phyloP scores from a whole-genome alignment of 805 yeast genomes.

The Spathaspora girioi region DNA sequence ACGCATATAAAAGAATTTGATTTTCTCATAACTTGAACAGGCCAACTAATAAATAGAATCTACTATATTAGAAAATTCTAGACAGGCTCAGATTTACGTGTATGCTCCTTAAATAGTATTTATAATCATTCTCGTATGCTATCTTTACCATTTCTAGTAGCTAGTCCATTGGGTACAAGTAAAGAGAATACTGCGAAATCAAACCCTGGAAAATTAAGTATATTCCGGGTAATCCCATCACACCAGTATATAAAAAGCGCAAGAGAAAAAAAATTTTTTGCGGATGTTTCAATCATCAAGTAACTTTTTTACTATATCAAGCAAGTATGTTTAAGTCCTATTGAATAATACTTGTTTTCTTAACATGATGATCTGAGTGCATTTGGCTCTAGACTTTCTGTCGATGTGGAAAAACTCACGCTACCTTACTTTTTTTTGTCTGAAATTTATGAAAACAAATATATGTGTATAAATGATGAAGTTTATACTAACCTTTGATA shows the following conservation, averaged over 20 bases:
- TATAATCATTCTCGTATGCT: too few relatives aligned
- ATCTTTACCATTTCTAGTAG: too few relatives aligned
- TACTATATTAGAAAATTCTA: too few relatives aligned
- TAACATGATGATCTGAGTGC: conserved; percentile 89
- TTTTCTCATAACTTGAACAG: too few relatives aligned
- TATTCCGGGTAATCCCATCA: not conserved
- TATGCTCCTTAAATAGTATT: too few relatives aligned
- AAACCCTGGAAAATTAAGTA: not conserved
- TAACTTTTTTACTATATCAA: not conserved
- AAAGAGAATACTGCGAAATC: not conserved
- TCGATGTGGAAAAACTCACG: conserved; percentile 98
- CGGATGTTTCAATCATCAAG: not conserved
- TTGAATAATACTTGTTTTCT: not conserved
- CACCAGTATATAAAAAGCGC: not conserved
- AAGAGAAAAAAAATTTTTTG: not conserved
- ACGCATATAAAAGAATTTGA: too few relatives aligned
- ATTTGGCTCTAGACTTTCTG: conserved; percentile 98
- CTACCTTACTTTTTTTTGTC: conserved; percentile 81
- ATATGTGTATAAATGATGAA: not conserved
- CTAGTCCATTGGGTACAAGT: too few relatives aligned
- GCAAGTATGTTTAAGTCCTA: not conserved
- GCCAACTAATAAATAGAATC: too few relatives aligned
- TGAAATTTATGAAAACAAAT: conserved; percentile 28
- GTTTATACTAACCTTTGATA: not conserved
- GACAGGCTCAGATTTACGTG: too few relatives aligned